A percentile compares a stretch with the other conserved stretches of the same genome.
phyloP scores from a whole-genome alignment of 2,329 filamentous ascomycete genomes.

The Eutypella sp. region DNA sequence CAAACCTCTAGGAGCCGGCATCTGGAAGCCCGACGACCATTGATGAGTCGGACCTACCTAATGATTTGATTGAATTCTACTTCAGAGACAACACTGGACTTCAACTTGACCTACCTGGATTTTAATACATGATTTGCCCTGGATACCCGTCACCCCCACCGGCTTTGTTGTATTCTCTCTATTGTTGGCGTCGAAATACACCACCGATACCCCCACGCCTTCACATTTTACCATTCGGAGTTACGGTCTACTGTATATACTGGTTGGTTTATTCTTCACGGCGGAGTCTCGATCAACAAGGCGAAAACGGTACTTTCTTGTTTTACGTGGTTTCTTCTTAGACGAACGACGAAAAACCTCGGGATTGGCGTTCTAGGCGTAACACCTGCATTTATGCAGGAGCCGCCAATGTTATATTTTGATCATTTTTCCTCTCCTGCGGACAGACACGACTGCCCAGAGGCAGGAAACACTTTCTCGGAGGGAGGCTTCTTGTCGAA shows the following conservation, averaged over 20 bases:
- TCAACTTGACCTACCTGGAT: background rate
- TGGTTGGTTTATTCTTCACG: background rate
- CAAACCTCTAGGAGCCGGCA: conserved; percentile 54
- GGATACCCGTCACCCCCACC: background rate
- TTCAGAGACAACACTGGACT: background rate
- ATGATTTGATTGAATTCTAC: background rate
- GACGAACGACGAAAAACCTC: background rate
- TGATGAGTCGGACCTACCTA: too few species aligned
- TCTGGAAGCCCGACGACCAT: conserved; percentile 42
- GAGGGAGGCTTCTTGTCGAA: too few species aligned
- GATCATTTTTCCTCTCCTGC: too few species aligned
- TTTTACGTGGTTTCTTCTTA: too few species aligned
- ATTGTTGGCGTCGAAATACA: background rate
- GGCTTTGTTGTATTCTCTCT: background rate
- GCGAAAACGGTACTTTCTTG: background rate
- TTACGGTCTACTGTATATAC: background rate
- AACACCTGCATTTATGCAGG: too few species aligned
- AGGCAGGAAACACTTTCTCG: too few species aligned
- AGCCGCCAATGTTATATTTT: too few species aligned
- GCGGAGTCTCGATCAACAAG: background rate
- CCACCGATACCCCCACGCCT: background rate
- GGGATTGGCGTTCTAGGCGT: background rate
- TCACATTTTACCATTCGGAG: background rate
- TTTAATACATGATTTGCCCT: background rate
- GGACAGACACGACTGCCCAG: too few species aligned